These are phyloP conservation scores for Petasospora fabianii DNA, from an alignment of 1,139 yeast species.

Conservation along the genomic window DNA sequence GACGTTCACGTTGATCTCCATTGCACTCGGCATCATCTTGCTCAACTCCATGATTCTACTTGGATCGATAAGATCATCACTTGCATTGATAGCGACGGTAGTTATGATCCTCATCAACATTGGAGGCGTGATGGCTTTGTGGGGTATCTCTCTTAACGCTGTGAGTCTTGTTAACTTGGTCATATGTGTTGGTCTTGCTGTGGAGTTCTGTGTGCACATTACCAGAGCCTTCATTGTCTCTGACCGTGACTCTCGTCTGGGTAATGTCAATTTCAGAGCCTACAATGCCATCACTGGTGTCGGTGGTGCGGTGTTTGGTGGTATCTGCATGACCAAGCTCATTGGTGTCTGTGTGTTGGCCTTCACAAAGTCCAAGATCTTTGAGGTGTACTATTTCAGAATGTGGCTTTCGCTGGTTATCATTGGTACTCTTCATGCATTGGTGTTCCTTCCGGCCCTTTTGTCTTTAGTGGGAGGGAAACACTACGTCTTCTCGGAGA, in stretches of 20 bases:
- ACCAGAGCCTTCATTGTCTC: constrained; percentile 60
- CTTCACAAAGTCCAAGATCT: constrained; percentile 80
- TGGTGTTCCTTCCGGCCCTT: constrained; percentile 73
- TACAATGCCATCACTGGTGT: constrained; percentile 64
- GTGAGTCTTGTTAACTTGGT: constrained; percentile 83
- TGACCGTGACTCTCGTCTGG: constrained; percentile 32
- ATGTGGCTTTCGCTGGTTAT: constrained; percentile 90
- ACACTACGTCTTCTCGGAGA: constrained; percentile 37
- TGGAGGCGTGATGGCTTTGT: constrained; percentile 74
- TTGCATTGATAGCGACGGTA: constrained; percentile 56
- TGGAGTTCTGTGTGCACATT: constrained; percentile 87
- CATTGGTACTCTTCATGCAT: constrained; percentile 74
- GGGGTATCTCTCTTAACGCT: constrained; percentile 81
- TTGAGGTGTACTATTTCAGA: constrained; percentile 86
- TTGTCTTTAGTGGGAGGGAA: constrained; percentile 63
- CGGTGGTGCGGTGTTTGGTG: constrained; percentile 86
- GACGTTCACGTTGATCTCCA: constrained; percentile 51
- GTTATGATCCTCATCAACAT: constrained; percentile 64
- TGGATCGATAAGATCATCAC: constrained; percentile 63
- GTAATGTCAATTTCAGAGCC: constrained; percentile 37
- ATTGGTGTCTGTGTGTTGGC: constrained; percentile 86
- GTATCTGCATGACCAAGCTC: constrained; percentile 84
- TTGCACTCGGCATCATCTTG: constrained; percentile 57
- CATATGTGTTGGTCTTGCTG: constrained; percentile 88
- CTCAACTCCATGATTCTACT: constrained; percentile 52